These are phyloP conservation scores for Rhinocladiella similis DNA, from an alignment of 2,329 filamentous ascomycete genomes.

Conservation along the genomic window DNA sequence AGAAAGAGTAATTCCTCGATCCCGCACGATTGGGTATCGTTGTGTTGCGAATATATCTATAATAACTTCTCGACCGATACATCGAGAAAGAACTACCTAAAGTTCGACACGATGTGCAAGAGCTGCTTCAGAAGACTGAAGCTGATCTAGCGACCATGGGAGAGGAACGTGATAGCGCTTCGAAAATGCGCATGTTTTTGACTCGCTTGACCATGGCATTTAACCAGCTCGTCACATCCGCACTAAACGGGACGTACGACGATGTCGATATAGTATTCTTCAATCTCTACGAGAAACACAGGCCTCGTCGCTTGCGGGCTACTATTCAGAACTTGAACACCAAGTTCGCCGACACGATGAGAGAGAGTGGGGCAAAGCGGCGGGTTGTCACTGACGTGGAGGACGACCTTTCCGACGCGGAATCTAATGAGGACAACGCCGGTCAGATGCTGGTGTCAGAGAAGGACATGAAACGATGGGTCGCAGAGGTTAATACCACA, in stretches of 20 bases:
- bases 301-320: background rate
- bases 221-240: background rate
- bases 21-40: background rate
- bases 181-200: background rate
- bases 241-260: background rate
- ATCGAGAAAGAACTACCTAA: background rate
- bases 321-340: background rate
- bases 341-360: background rate
- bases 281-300: background rate
- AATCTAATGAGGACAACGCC: background rate
- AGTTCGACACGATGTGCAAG: background rate
- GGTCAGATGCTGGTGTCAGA: background rate
- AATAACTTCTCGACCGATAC: background rate
- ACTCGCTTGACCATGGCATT: background rate
- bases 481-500: background rate
- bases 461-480: background rate
- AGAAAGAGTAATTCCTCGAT: background rate
- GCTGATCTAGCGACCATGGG: background rate
- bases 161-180: background rate
- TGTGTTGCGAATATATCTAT: background rate
- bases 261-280: background rate
- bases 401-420: background rate
- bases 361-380: background rate
- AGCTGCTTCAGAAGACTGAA: background rate
- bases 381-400: background rate